Evolutionary conservation across 345 rosid species (phyloP), one percentile per base, ranked within the genome.

Genomic region (Cardamine resedifolia): DNA sequence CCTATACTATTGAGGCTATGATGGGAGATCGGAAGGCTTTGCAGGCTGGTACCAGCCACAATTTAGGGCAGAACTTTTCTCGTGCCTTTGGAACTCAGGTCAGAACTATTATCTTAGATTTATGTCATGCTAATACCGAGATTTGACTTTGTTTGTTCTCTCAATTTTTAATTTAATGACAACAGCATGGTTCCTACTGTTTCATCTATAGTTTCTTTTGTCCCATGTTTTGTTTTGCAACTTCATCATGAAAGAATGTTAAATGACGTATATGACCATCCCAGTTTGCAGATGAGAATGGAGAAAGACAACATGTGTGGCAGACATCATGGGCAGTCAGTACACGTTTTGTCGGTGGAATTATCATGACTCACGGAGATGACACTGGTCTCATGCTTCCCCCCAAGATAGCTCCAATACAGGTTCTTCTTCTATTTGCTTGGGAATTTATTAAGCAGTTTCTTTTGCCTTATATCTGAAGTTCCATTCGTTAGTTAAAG

Each of bases 291-390:
- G 96, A 89, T 81, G 96, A 95, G 82, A 91, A 69, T 86, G 96
- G 97, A 53, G 85, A 87, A 67, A 87, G 97, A 83, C 91, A 89
- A 75, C 88, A 88, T 73, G 97, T 95, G 72, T 91, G 96, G 97
- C 97, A 95, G 87, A 95, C 99, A 73, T 91, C 97, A 77, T 95
- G 97, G 99, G 96, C 96, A 66, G 78, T 95, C 58, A 91, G 97
- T 74, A 95, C 99, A 43, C 87, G 96, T 71, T 95, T 95, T 85
- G 87, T 91, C 23, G 99, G 97, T 61, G 97, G 93, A 52, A 88
- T 95, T 75, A 95, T 95, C 74, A 93, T 93, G 98, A 87, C 94
- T 19, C 97, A 90, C 68, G 99, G 96, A 75, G 99, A 95, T 89
- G 99, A 91, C 82, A 63, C 81, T 57, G 99, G 99, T 24, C 81